These are phyloP conservation scores for Fraxinus albicans DNA, from an alignment of 305 asterid species.

Conservation along the genomic window DNA sequence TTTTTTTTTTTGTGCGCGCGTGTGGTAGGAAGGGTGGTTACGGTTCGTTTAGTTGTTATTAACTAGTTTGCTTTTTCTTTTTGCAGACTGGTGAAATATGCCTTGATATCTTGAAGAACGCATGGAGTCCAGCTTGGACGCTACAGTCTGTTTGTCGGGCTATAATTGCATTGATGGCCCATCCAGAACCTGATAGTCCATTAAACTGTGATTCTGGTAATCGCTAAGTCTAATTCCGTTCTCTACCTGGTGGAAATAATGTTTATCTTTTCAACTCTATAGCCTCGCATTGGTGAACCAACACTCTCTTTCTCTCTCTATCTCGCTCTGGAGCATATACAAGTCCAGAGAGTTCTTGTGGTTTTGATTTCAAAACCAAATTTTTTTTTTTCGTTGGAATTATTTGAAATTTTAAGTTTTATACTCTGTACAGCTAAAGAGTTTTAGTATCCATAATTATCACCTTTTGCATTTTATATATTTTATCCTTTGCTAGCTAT, in stretches of 20 bases:
- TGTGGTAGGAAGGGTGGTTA: not conserved
- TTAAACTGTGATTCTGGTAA: conserved; percentile 96
- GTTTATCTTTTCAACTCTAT: not conserved
- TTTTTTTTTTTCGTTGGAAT: not conserved
- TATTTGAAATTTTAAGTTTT: not conserved
- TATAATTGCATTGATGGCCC: conserved; percentile 97
- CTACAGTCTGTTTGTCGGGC: conserved; percentile 98
- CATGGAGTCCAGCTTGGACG: conserved; percentile 99
- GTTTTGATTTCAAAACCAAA: not conserved
- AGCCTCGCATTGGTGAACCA: not conserved
- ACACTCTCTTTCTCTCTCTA: not conserved
- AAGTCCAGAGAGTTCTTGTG: not conserved
- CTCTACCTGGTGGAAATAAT: not conserved
- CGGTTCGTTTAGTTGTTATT: not conserved
- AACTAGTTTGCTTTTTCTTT: not conserved
- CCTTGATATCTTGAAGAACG: conserved; percentile 97
- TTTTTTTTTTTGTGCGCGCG: not conserved
- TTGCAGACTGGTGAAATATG: conserved; percentile 96
- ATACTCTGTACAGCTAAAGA: not conserved
- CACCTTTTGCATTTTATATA: not conserved
- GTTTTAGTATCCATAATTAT: not conserved
- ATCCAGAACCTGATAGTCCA: conserved; percentile 98
- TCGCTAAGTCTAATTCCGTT: conserved; percentile 1
- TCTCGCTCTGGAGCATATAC: not conserved
- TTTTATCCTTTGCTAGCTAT: not conserved